Evolutionary conservation across 2,329 filamentous ascomycete species (phyloP), one percentile per base, ranked within the genome.

Genomic region (Geosmithia morbida): DNA sequence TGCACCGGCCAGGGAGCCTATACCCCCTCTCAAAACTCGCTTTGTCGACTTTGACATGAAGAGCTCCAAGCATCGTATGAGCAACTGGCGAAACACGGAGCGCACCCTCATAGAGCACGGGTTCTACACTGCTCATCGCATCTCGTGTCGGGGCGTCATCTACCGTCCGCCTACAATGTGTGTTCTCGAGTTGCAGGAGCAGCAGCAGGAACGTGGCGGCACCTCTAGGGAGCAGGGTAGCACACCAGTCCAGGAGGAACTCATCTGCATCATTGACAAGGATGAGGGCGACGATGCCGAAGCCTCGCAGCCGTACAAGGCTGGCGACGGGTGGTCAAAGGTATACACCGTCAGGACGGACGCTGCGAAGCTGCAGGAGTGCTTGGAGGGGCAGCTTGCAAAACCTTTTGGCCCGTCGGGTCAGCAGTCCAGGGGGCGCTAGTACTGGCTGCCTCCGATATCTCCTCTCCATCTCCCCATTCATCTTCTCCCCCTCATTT

Each of bases 31-130:
- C 7, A 69, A 76, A 48, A 70, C 77, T 42, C 77, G 82, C 47
- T 70, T 92, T 10, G 84, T 82, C 1, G 86, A 92, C 57, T 71
- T 90, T 42, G 86, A 92, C 62, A 73, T 84, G 56, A 92, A 92
- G 66, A 81, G 81, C 48, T 71, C 75, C 8, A 65, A 66, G 1
- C 73, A 73, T 47, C 89, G 90, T 60, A 68, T 79, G 48, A 68
- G 69, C 43, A 82, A 85, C 56, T 92, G 86, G 86, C 70, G 70
- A 50, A 64, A 67, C 16, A 71, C 75, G 43, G 85, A 92, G 62
- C 62, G 63, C 46, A 66, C 71, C 20, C 65, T 90, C 48, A 75
- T 85, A 44, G 65, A 76, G 1, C 77, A 73, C 13, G 84, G 83
- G 16, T 90, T 81, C 71, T 90, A 92, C 53, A 66, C 64, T n/a